Conservation (phyloP, 352 stramenopile genomes). For the Achlya hypogyna region DNA sequence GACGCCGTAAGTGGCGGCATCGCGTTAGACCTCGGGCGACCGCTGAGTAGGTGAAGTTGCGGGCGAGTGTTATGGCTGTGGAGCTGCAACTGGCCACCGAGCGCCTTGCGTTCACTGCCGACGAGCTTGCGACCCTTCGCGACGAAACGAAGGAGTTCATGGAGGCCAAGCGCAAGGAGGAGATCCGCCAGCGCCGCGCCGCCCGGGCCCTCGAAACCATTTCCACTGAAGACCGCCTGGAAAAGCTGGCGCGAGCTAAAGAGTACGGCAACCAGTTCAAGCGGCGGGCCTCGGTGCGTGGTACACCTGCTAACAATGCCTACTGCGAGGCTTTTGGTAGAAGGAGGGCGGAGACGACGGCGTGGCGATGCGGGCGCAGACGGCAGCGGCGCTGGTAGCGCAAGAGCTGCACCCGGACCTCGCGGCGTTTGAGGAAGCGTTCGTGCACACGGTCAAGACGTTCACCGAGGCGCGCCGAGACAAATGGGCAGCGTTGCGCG, state of each 20-base stretch:
- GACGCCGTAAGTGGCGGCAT: constrained; percentile 21
- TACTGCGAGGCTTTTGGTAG: neutral
- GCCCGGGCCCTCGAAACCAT: constrained; percentile 19
- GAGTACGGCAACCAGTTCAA: neutral
- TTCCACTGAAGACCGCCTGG: neutral
- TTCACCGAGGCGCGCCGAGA: constrained; percentile 33
- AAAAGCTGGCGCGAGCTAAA: neutral
- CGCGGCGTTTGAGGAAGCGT: constrained; percentile 51
- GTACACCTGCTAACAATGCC: constrained; percentile 8
- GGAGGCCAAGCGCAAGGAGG: constrained; percentile 47
- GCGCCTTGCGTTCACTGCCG: constrained; percentile 33
- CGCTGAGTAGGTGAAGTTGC: constrained; percentile 27
- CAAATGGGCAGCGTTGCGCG: constrained; percentile 44
- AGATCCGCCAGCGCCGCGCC: constrained; percentile 33
- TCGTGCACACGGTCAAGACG: constrained; percentile 43
- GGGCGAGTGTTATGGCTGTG: constrained; percentile 30
- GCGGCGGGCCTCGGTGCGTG: constrained; percentile 20
- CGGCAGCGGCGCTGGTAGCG: constrained; percentile 26
- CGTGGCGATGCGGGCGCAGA: neutral
- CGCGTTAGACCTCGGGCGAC: neutral
- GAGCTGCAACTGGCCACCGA: constrained; percentile 41
- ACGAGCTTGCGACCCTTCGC: constrained; percentile 49
- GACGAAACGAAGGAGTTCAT: constrained; percentile 55
- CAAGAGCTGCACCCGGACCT: constrained; percentile 32
- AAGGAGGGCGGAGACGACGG: neutral